Evolutionary conservation across 2,329 filamentous ascomycete species (phyloP), one percentile per base, ranked within the genome.

Genomic region (Hymenoscyphus infarciens): DNA sequence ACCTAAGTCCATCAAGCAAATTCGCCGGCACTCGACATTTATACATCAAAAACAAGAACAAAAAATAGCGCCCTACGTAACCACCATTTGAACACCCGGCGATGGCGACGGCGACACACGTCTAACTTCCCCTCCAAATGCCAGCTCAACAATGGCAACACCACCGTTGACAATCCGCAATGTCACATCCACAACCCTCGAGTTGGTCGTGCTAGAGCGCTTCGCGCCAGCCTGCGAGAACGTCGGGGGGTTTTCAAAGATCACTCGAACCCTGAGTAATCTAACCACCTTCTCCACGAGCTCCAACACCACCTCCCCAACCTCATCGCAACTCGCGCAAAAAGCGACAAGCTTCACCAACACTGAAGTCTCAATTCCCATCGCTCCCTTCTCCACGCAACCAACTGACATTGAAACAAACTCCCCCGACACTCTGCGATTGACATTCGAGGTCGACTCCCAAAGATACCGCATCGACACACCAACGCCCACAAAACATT

Each of bases 121-220:
- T 42, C 1, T 5, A 19, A 42, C 39, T 13, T n/a, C 16, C 16
- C 5, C 6, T n/a, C 39, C 39, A 16, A 42, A 42, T 42, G 39
- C 16, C 39, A 42, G 16, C 16, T 15, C 38, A 42, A 42, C n/a
- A 42, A 42, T 42, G 39, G 39, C 59, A 19, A n/a, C 42, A 16
- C 63, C 71, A 61, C 58, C 63, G 16, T 79, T 97, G 68, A 90
- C 84, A 4, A 85, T 97, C 71, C 91, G 93, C 71, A 97, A 97
- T 75, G 79, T 96, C 67, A 94, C 91, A 54, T 80, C 84, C 62
- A 87, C 84, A 57, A 82, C 86, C n/a, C 79, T 97, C 61, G 85
- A 88, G 68, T 83, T 97, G 70, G 87, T 87, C 75, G 75, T 81
- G 64, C 80, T 94, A 63, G 90, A 96, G 78, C 87, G 88, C 68